Conservation (phyloP, 345 rosid species). For the Garcia nutans region DNA sequence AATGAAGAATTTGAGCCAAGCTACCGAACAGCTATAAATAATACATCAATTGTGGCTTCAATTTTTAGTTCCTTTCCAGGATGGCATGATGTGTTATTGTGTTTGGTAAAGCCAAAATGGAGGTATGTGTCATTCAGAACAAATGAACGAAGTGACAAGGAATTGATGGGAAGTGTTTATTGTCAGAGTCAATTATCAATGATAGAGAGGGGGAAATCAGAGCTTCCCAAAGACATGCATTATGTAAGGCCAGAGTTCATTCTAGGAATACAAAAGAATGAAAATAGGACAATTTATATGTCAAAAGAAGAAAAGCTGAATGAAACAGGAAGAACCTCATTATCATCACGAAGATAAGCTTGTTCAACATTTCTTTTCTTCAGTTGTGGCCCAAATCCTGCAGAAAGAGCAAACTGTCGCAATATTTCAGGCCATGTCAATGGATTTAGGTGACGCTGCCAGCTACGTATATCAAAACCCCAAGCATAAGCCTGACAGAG, state of each 20-base stretch:
- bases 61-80: not conserved
- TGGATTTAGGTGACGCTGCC: conserved; percentile 71
- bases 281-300: conserved; percentile 6
- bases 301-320: not conserved
- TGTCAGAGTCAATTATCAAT: not conserved
- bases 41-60: not conserved
- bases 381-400: conserved; percentile 79
- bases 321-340: conserved; percentile 48
- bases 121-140: too few species aligned
- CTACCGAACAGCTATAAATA: not conserved
- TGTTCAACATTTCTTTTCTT: conserved; percentile 53
- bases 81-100: not conserved
- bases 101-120: too few species aligned
- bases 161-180: not conserved
- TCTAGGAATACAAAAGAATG: too few species aligned
- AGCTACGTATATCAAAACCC: conserved; percentile 85
- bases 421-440: conserved; percentile 92
- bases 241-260: too few species aligned
- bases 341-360: conserved; percentile 48
- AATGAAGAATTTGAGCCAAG: not conserved
- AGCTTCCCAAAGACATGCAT: not conserved
- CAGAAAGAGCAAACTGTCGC: conserved; percentile 77
- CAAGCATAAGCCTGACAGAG: conserved; percentile 73
- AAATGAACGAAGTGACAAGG: too few species aligned
- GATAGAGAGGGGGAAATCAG: not conserved